Evolutionary conservation across 139 green algal genomes (phyloP).

Genomic region (Dunaliella primolecta): DNA sequence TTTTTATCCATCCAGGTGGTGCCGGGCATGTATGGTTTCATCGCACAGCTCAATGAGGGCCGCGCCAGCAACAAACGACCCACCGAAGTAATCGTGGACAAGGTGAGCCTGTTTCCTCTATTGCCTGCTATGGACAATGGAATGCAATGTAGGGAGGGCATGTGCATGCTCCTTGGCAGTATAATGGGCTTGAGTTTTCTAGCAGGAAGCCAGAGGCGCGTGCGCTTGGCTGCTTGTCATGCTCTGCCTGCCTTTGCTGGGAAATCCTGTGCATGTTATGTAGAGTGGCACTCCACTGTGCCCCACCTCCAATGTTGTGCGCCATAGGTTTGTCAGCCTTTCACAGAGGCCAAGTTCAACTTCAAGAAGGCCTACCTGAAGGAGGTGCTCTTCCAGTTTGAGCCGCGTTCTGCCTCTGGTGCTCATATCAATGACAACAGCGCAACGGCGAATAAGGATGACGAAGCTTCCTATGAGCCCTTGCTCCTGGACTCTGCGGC

Average conservation of each 20-base stretch:
- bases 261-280: no score
- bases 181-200: no score
- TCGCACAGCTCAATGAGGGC: constrained; percentile 96
- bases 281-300: no score
- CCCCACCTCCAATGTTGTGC: no score
- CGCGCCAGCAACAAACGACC: constrained; percentile 91
- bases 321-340: constrained; percentile 74
- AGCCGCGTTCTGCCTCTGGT: constrained; percentile 24
- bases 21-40: constrained; percentile 9
- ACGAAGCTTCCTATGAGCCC: background rate
- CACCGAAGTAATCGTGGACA: constrained; percentile 94
- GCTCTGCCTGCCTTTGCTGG: no score
- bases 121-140: no score
- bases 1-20: no score
- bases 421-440: background rate
- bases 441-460: background rate
- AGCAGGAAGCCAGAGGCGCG: no score
- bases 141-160: no score
- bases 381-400: constrained; percentile 94
- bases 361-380: constrained; percentile 90
- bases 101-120: constrained; percentile 58
- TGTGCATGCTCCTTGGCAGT: no score
- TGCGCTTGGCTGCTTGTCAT: no score
- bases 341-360: constrained; percentile 96
- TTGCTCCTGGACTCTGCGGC: background rate